Evolutionary conservation across 2,329 filamentous ascomycete genomes (phyloP).

Genomic region (Clonostachys rhizophaga): DNA sequence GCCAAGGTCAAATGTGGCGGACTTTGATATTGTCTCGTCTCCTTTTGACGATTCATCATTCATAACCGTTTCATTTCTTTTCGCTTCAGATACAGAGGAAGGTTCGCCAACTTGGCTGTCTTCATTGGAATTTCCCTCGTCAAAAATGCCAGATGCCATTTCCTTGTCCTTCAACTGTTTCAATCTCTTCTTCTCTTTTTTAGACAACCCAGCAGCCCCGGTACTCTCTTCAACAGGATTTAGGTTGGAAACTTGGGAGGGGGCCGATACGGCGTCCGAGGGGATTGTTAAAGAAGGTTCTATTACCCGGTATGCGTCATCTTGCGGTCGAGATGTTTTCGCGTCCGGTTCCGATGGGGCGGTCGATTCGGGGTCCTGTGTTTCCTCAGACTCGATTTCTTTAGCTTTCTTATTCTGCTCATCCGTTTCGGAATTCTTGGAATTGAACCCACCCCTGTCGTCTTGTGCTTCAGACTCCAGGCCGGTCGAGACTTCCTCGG

Average conservation of each 20-base stretch:
- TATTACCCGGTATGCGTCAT: background rate
- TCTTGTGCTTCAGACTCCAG: conserved; percentile 2
- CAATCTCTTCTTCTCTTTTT: conserved; percentile 5
- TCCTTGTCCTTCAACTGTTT: background rate
- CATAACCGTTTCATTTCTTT: background rate
- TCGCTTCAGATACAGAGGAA: no score
- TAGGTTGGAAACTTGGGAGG: background rate
- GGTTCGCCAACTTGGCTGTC: background rate
- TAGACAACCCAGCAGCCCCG: background rate
- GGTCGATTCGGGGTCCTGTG: conserved; percentile 3
- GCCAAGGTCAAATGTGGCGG: conserved; percentile 3
- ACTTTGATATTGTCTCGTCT: background rate
- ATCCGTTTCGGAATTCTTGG: conserved; percentile 17
- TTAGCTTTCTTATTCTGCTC: conserved; percentile 19
- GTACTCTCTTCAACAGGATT: background rate
- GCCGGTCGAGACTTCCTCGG: conserved; percentile 1
- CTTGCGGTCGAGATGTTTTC: background rate
- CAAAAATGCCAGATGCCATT: background rate
- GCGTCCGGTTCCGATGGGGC: conserved; percentile 2
- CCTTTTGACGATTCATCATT: background rate
- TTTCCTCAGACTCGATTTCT: conserved; percentile 3
- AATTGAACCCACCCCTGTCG: conserved; percentile 4
- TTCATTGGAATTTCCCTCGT: background rate
- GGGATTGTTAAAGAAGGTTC: background rate
- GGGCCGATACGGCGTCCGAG: background rate